phyloP scores from a whole-genome alignment of 441 rosid species.

The Erodium texanum region DNA sequence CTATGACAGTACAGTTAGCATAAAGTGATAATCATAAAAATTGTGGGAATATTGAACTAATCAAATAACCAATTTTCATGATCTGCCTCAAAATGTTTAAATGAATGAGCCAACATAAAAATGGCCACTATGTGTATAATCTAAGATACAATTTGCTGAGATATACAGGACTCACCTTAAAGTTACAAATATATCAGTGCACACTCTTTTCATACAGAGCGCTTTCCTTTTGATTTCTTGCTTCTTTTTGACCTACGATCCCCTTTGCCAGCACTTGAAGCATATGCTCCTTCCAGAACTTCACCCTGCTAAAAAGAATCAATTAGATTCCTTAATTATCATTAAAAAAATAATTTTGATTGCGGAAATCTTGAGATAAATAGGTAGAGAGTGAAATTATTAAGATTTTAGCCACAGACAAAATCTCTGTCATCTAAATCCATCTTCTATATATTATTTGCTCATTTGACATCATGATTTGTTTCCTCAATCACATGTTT shows the following conservation, averaged over 20 bases:
- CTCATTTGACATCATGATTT: neutral
- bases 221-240: neutral
- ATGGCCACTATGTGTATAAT: constrained; percentile 26
- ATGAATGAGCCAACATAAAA: constrained; percentile 32
- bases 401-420: neutral
- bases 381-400: neutral
- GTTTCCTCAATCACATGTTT: constrained; percentile 1
- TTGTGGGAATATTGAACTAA: constrained; percentile 3
- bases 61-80: constrained; percentile 12
- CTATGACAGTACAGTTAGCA: too few species aligned
- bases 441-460: constrained; percentile 6
- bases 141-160: constrained; percentile 27
- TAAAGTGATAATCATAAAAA: neutral
- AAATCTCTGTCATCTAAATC: too few species aligned
- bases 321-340: neutral
- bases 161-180: constrained; percentile 34
- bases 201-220: constrained; percentile 2
- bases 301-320: neutral
- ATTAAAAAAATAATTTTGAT: neutral
- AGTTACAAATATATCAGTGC: constrained; percentile 26
- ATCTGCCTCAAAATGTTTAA: constrained; percentile 10
- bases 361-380: neutral
- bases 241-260: neutral
- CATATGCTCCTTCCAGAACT: neutral
- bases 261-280: neutral